Evolutionary conservation across 495 filamentous ascomycete species (phyloP), one percentile per base, ranked within the genome.

Genomic region (Elaphomyces granulatus): DNA sequence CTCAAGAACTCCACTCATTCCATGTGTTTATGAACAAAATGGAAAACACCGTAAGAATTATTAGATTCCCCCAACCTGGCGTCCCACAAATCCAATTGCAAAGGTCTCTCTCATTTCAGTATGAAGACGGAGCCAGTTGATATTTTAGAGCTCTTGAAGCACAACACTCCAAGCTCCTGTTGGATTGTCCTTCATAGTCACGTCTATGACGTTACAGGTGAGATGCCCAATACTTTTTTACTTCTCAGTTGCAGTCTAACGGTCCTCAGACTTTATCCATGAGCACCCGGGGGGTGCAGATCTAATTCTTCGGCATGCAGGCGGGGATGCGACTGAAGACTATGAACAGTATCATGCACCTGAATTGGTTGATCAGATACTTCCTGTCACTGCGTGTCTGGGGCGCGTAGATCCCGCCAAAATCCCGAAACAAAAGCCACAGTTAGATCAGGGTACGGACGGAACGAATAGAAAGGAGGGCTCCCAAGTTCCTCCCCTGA

Each of bases 231-330:
- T 6, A 80, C 43, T 81, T 77, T 48, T 48, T 77, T 4, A 69
- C 70, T 4, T 71, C 70, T 67, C 56, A 47, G 52, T 47, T 37
- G 2, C 20, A n/a, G n/a, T 36, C 21, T 31, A 21, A 3, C 15
- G 15, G 15, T 8, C 15, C 7, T 15, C 20, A 59, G 56, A 53
- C 4, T 57, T 72, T 37, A 30, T 60, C 7, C 50, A 66, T 58
- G 71, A 80, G 46, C 82, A 87, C 48, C 86, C 86, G 2, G 86
- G 86, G 8, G 86, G 86, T 1, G 62, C 68, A 26, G 72, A 74
- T 40, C 81, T 87, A 44, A 87, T 93, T 44, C 66, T 93, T 40
- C 83, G 83, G 51, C 83, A 83, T 61, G 85, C 84, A 3, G 84
- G 85, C 30, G 84, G 79, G 61, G 85, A 93, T 63, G 85, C 83